Evolutionary conservation across 768 basidiomycete genomes (phyloP), one percentile per base, ranked within the genome.

Genomic region (Lactarius deliciosus): DNA sequence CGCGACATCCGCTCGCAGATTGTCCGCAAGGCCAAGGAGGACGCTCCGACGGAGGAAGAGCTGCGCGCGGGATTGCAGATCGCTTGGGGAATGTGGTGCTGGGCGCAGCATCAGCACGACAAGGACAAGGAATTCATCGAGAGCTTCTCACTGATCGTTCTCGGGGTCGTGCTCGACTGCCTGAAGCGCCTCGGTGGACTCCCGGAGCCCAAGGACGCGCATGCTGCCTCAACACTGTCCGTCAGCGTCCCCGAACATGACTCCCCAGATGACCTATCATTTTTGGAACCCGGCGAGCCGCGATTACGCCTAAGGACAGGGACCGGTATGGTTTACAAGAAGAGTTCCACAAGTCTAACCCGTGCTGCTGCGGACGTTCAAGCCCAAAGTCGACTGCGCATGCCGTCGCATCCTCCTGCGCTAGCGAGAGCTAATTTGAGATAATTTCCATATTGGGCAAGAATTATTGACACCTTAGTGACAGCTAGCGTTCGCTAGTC

Each of bases 31-130:
- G 43, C 2, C 1, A 41, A 56, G 22, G 62, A 22, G 8, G 7
- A 11, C 11, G 34, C 43, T n/a, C 43, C 45, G 57, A 64, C 64
- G 20, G 11, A 11, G 4, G 64, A 57, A 1, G 60, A 64, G n/a
- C 66, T 82, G 30, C 70, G 76, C 55, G 75, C 72, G 20, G 78
- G 77, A 1, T 77, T 93, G 40, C 75, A 77, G 59, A 75, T 77
- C 57, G 86, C 84, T 0, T 93, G 90, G 91, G 76, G 74, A 9
- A 86, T 85, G 9, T 93, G 89, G 90, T 75, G 78, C 38, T 83
- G 81, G 68, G 83, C 85, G 66, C 78, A 81, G 54, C 72, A 77
- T 50, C 78, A 80, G 60, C 72, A 70, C 28, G 53, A 68, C 1
- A 57, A 68, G 25, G 47, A 68, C 1, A 53, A 68, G 32, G 71